These are phyloP conservation scores for Pisolithus sp. DNA, from an alignment of 768 basidiomycete species.

Conservation along the genomic window DNA sequence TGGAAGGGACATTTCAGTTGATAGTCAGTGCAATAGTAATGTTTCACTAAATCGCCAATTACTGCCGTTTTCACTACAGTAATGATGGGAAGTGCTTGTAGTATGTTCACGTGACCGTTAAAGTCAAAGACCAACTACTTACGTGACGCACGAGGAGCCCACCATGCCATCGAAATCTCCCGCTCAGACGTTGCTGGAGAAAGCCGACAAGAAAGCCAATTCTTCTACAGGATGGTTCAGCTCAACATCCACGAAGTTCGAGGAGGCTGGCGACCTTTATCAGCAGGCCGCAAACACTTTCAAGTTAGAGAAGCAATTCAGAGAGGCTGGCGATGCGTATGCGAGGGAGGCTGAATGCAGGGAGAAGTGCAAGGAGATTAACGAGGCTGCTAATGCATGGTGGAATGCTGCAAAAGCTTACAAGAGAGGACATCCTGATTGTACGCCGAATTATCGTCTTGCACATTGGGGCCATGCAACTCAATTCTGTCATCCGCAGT, in stretches of 20 bases:
- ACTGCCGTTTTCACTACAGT: too few relatives aligned
- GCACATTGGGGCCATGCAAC: slow-evolving; percentile 1
- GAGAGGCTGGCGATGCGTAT: slow-evolving; percentile 88
- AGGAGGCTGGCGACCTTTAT: slow-evolving; percentile 94
- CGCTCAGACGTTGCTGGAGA: slow-evolving; percentile 70
- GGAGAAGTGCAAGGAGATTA: slow-evolving; percentile 77
- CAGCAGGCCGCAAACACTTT: slow-evolving; percentile 91
- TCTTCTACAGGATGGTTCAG: slow-evolving; percentile 87
- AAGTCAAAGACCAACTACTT: background rate
- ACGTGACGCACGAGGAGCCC: slow-evolving; percentile 1
- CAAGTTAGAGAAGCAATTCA: slow-evolving; percentile 88
- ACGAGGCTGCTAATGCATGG: slow-evolving; percentile 97
- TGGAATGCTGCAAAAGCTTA: slow-evolving; percentile 98
- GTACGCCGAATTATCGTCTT: slow-evolving; percentile 42
- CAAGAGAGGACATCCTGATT: slow-evolving; percentile 80
- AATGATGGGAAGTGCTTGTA: too few relatives aligned
- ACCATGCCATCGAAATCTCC: slow-evolving; percentile 72
- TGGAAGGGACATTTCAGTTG: slow-evolving; percentile 26
- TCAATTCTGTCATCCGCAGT: slow-evolving; percentile 41
- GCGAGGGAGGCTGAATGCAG: slow-evolving; percentile 92
- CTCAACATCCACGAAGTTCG: slow-evolving; percentile 75
- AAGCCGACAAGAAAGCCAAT: slow-evolving; percentile 88
- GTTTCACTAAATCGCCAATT: too few relatives aligned
- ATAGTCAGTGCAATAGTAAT: slow-evolving; percentile 17
- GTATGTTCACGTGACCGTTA: too few relatives aligned